Evolutionary conservation across 805 yeast species (phyloP), one percentile per base, ranked within the genome.

Genomic region (Barnettozyma vustinii): DNA sequence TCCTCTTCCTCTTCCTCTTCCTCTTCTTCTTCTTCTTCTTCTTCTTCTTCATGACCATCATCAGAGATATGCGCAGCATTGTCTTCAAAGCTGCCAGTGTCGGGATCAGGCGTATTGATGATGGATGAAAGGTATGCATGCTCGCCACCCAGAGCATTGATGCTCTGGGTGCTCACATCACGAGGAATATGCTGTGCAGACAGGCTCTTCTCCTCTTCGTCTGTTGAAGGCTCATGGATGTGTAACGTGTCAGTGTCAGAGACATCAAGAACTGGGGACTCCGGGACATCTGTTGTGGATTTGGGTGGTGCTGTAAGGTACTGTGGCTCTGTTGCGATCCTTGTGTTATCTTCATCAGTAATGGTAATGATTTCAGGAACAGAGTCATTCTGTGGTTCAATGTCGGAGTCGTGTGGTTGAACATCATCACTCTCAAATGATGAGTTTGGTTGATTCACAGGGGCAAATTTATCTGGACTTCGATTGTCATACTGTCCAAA

Each of bases 181-280:
- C 42, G 42, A 39, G 42, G 42, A 23, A 39, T 25, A 7, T 19
- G 15, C 35, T 42, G 44, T 2, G 18, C 21, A 18, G 10, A 6
- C 13, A 21, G 10, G 27, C 4, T 33, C 18, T 16, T 48, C 19
- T 40, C 37, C 12, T 42, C 42, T 4, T 27, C 42, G 18, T 37
- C 45, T 16, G 43, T 13, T 40, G 42, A 51, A 27, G 54, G 51
- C 19, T 49, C 55, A 23, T 46, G 53, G 18, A 58, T 54, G 19
- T 60, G 63, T 20, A 55, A 42, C 8, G 63, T 54, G 37, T 60
- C 65, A 1, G 61, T 42, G 44, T 57, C 63, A 9, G 63, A 55
- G 15, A 54, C 54, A 18, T 45, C 43, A 2, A 37, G 19, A 5
- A 44, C 46, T n/a, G 58, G 55, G 33, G 57, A 52, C 20, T 37